These are phyloP conservation scores for Psidium friedrichsthalianum DNA, from an alignment of 345 rosid species.

Conservation along the genomic window DNA sequence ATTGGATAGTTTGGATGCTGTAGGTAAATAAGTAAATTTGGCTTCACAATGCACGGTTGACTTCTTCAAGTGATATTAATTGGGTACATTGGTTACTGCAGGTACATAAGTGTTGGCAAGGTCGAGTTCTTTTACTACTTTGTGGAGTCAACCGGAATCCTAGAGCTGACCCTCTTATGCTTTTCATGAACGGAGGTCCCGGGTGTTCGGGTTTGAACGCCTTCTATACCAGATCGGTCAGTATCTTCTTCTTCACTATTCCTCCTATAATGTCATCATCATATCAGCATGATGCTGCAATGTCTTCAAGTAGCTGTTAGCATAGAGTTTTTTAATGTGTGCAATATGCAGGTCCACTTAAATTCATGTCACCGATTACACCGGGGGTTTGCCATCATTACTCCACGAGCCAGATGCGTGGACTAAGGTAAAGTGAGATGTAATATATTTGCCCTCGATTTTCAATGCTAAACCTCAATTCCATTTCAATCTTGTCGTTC, in stretches of 20 bases:
- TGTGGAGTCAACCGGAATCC: not conserved
- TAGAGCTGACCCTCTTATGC: not conserved
- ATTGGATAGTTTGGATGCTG: too few relatives aligned
- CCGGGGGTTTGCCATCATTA: constrained; percentile 6
- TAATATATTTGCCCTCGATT: not conserved
- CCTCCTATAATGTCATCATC: not conserved
- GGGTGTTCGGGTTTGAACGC: not conserved
- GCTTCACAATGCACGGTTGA: not conserved
- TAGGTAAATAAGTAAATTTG: not conserved
- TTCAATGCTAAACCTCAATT: not conserved
- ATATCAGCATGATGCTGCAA: not conserved
- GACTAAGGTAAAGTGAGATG: not conserved
- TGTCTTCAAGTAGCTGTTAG: not conserved
- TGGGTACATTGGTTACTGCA: not conserved
- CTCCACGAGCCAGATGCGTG: not conserved
- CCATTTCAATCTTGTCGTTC: too few relatives aligned
- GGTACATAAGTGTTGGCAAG: not conserved
- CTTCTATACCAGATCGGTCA: not conserved
- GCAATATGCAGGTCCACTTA: constrained; percentile 9
- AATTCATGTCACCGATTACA: constrained; percentile 3
- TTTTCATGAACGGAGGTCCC: not conserved
- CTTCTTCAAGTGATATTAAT: not conserved
- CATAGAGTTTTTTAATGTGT: not conserved
- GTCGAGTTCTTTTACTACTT: not conserved
- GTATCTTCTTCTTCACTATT: not conserved